phyloP scores from a whole-genome alignment of 176 grass and related monocot genomes.

The Dactylis glomerata region DNA sequence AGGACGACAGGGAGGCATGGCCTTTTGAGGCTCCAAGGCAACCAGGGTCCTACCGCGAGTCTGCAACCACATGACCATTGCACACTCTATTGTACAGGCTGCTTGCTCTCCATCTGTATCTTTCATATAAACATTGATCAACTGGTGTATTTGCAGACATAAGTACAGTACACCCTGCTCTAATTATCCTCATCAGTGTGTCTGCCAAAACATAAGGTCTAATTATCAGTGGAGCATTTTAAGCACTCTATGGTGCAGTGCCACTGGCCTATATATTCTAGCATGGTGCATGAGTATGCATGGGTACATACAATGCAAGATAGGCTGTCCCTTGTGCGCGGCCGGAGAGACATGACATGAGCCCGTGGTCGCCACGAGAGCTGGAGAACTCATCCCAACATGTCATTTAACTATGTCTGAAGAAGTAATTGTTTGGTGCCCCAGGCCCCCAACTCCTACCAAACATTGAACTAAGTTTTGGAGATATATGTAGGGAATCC shows the following conservation, averaged over 20 bases:
- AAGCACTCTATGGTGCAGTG: background rate
- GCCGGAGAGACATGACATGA: background rate
- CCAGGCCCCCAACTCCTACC: constrained; percentile 25
- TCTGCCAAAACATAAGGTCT: background rate
- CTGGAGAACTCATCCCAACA: constrained; percentile 1
- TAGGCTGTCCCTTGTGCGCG: constrained; percentile 7
- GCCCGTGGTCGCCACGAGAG: background rate
- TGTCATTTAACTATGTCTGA: constrained; percentile 17
- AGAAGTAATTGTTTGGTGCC: background rate
- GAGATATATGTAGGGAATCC: background rate
- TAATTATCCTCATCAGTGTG: constrained; percentile 1
- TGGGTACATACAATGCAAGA: background rate
- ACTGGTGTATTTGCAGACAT: background rate
- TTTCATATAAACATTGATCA: background rate
- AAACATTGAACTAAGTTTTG: background rate
- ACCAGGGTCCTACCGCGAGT: constrained; percentile 26
- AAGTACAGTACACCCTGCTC: background rate
- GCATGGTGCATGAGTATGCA: constrained; percentile 1
- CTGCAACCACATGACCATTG: constrained; percentile 1
- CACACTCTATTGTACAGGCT: background rate
- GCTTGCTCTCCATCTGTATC: background rate
- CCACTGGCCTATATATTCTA: background rate
- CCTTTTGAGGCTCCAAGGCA: constrained; percentile 26
- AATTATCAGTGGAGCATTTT: background rate
- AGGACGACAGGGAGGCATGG: constrained; percentile 34